Percentiles rank a stretch among this genome's conserved stretches.
These are phyloP conservation scores for Phytophthora cajani DNA, from an alignment of 352 stramenopile species.

Conservation along the genomic window DNA sequence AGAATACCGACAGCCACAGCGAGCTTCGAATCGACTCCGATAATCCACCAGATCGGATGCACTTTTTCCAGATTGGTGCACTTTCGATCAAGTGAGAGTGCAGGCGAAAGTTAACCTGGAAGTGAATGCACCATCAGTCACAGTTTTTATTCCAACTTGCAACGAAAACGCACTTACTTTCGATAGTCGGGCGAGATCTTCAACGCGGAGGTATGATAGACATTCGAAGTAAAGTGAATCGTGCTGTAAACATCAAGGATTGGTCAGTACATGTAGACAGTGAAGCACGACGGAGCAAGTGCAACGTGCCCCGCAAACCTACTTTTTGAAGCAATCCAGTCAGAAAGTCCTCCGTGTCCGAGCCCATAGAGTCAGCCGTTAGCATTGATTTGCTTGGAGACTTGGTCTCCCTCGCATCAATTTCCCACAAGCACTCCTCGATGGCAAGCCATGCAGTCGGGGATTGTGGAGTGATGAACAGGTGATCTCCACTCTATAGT, in stretches of 20 bases:
- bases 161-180: conserved; percentile 29
- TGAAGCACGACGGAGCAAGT: neutral
- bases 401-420: conserved; percentile 45
- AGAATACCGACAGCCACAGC: conserved; percentile 74
- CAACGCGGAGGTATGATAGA: conserved; percentile 48
- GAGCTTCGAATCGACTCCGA: conserved; percentile 51
- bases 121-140: too few relatives aligned
- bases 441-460: conserved; percentile 59
- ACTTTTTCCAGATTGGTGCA: conserved; percentile 78
- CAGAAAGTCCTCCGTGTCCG: conserved; percentile 26
- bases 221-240: conserved; percentile 47
- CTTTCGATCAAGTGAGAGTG: conserved; percentile 48
- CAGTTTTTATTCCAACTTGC: too few relatives aligned
- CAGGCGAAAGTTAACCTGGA: conserved; percentile 48
- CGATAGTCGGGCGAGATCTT: conserved; percentile 52
- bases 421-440: conserved; percentile 65
- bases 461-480: conserved; percentile 24
- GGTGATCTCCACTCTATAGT: conserved; percentile 19
- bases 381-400: conserved; percentile 31
- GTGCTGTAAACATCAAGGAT: conserved; percentile 27
- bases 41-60: conserved; percentile 64
- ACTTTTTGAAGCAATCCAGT: conserved; percentile 41
- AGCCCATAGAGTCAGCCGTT: conserved; percentile 21
- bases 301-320: neutral
- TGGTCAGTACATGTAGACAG: neutral